phyloP scores from a whole-genome alignment of 1,284 basidiomycete species.

The Cutaneotrichosporon sp. region DNA sequence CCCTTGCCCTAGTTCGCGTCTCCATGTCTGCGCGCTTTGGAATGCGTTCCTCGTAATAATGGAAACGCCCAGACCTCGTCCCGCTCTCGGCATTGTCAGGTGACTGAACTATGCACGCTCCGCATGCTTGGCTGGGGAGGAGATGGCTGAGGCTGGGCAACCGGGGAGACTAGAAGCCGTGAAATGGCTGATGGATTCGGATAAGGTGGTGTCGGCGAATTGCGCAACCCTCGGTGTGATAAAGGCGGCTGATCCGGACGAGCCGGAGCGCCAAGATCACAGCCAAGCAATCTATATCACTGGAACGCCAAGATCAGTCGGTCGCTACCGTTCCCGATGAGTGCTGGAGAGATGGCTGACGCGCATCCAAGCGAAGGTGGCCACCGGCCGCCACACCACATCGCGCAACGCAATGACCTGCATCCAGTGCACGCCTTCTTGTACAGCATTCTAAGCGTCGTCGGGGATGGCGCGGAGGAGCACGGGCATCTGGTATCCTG shows the following conservation, averaged over 20 bases:
- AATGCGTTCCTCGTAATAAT: not conserved
- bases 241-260: not conserved
- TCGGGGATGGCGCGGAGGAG: slow-evolving; percentile 25
- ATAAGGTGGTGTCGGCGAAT: not conserved
- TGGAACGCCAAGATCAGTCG: too few species aligned
- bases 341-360: too few species aligned
- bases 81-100: not conserved
- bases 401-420: not conserved
- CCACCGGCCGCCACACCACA: too few species aligned
- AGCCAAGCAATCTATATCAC: not conserved
- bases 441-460: not conserved
- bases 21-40: not conserved
- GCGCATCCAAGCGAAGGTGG: too few species aligned
- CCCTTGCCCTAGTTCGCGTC: not conserved
- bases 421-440: not conserved
- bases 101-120: not conserved
- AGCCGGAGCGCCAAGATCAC: not conserved
- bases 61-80: not conserved
- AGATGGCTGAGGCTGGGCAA: not conserved
- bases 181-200: too few species aligned
- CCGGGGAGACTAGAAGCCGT: not conserved
- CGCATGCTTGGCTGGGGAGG: not conserved
- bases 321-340: too few species aligned
- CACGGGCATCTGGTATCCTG: slow-evolving; percentile 51
- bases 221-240: not conserved